Percentiles rank a stretch among this genome's conserved stretches.
Conservation (phyloP, 2,329 filamentous ascomycete genomes). For the Rasamsonia emersonii region DNA sequence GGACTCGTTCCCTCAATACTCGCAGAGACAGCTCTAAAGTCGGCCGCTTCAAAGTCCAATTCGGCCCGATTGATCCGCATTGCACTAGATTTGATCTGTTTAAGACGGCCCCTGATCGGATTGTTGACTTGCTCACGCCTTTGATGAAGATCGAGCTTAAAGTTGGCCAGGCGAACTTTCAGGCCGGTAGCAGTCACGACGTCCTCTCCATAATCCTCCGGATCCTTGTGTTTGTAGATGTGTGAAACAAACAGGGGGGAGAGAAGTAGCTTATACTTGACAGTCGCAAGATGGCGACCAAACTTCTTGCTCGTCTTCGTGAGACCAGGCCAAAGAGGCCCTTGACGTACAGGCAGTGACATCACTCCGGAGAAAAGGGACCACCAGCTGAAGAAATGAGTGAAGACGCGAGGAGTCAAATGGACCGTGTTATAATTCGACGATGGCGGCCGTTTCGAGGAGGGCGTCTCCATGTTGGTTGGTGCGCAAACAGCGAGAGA, state of each 20-base stretch:
- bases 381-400: conserved; percentile 98
- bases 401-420: conserved; percentile 90
- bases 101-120: conserved; percentile 64
- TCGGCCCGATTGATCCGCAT: conserved; percentile 96
- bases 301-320: conserved; percentile 99
- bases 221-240: conserved; percentile 97
- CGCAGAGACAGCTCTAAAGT: conserved; percentile 87
- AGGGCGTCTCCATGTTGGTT: conserved; percentile 75
- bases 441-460: conserved; percentile 64
- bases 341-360: conserved; percentile 89
- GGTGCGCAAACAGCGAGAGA: conserved; percentile 88
- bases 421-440: conserved; percentile 95
- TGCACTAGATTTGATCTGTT: conserved; percentile 72
- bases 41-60: conserved; percentile 81
- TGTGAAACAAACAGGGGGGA: conserved; percentile 92
- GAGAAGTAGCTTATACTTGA: conserved; percentile 91
- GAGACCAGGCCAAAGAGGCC: conserved; percentile 77
- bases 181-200: conserved; percentile 88
- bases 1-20: conserved; percentile 72
- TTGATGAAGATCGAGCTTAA: conserved; percentile 94
- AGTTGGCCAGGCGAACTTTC: conserved; percentile 90
- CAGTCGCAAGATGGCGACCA: conserved; percentile 89
- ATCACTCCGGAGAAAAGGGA: conserved; percentile 90
- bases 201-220: conserved; percentile 70
- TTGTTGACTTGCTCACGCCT: conserved; percentile 85